phyloP scores from a whole-genome alignment of 306 rosid species.

The Lathyrus sativus region DNA sequence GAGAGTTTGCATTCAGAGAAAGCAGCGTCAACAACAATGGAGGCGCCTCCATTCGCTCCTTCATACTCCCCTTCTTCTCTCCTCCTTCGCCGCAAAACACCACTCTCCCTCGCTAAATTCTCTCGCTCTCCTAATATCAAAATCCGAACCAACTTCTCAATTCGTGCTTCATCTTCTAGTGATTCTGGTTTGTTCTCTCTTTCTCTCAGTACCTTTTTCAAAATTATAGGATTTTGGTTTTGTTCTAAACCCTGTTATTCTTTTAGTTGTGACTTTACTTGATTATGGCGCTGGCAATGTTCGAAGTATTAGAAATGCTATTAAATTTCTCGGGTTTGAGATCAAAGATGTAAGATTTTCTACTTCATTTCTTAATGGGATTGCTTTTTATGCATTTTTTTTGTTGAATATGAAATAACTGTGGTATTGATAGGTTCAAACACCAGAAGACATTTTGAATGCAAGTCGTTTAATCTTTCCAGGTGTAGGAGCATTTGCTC shows the following conservation, averaged over 20 bases:
- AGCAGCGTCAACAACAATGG: conserved; percentile 51
- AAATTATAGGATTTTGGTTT: conserved; percentile 3
- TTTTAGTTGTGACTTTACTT: conserved; percentile 80
- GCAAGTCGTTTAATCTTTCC: conserved; percentile 82
- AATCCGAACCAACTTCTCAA: conserved; percentile 49
- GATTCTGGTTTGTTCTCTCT: conserved; percentile 60
- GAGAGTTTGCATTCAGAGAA: background rate
- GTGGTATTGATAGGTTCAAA: conserved; percentile 62
- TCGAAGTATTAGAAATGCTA: conserved; percentile 88
- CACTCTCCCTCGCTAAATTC: background rate
- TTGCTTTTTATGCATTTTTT: background rate
- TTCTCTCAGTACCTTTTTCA: conserved; percentile 23
- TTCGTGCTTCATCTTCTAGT: conserved; percentile 67
- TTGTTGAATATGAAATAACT: conserved; percentile 19
- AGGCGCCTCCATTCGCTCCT: conserved; percentile 61
- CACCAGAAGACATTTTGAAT: conserved; percentile 78
- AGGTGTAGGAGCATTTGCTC: conserved; percentile 93
- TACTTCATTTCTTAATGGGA: background rate
- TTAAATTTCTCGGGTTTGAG: conserved; percentile 75
- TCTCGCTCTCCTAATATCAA: conserved; percentile 36
- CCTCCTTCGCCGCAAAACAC: conserved; percentile 45
- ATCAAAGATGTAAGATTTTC: conserved; percentile 72
- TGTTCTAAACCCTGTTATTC: background rate
- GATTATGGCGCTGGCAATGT: conserved; percentile 97
- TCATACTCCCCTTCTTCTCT: conserved; percentile 51